These are phyloP conservation scores for Grammothele lineata DNA, from an alignment of 768 basidiomycete genomes.

Conservation along the genomic window DNA sequence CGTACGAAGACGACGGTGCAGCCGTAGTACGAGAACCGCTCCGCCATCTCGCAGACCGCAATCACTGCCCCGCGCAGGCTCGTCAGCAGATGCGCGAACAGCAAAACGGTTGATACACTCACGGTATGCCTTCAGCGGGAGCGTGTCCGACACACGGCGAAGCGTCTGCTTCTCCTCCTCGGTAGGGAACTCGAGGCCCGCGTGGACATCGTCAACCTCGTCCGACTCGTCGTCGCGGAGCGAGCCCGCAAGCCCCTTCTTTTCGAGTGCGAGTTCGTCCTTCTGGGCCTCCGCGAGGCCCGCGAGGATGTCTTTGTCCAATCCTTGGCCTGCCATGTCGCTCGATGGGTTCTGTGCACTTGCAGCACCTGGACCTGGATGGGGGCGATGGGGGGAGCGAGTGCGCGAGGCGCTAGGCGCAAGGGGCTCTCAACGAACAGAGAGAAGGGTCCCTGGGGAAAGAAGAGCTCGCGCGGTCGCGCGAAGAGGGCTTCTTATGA, in stretches of 20 bases:
- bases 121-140: slow-evolving; percentile 30
- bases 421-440: no score
- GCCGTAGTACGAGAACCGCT: slow-evolving; percentile 63
- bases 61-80: slow-evolving; percentile 44
- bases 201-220: slow-evolving; percentile 37
- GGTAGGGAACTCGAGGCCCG: slow-evolving; percentile 60
- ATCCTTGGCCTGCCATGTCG: slow-evolving; percentile 20
- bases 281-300: slow-evolving; percentile 20
- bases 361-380: no score
- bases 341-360: no score
- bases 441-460: no score
- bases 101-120: slow-evolving; percentile 6
- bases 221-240: slow-evolving; percentile 16
- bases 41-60: slow-evolving; percentile 63
- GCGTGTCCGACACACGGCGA: slow-evolving; percentile 53
- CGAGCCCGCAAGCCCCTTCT: slow-evolving; percentile 19
- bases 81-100: neutral
- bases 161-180: slow-evolving; percentile 56
- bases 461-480: no score
- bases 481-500: neutral
- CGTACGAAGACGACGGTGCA: slow-evolving; percentile 37
- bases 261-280: slow-evolving; percentile 17
- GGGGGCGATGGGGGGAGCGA: no score
- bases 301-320: slow-evolving; percentile 18
- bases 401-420: no score